phyloP scores from a whole-genome alignment of 108 stramenopile genomes.

The Epithemia pelagica region DNA sequence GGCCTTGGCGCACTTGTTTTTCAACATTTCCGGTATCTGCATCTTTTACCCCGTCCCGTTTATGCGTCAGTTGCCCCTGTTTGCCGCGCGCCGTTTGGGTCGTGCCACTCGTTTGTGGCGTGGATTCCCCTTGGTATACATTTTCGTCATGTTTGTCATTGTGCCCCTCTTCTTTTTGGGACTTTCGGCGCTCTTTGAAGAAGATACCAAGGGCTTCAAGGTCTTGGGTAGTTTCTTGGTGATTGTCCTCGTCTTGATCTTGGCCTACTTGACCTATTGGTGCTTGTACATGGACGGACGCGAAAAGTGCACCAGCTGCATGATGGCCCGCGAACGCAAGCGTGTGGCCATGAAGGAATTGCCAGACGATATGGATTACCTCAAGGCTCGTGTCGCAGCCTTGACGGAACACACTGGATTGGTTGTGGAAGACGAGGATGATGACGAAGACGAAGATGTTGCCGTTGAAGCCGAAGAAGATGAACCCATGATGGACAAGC shows the following conservation, averaged over 20 bases:
- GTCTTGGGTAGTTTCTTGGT: constrained; percentile 55
- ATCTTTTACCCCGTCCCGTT: constrained; percentile 82
- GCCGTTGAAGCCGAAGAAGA: not conserved
- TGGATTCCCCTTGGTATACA: constrained; percentile 61
- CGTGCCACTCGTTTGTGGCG: constrained; percentile 46
- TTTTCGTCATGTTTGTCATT: constrained; percentile 58
- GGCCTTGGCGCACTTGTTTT: constrained; percentile 73
- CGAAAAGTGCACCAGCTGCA: constrained; percentile 14
- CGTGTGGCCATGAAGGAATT: constrained; percentile 19
- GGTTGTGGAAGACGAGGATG: constrained; percentile 16
- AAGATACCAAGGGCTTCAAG: constrained; percentile 51
- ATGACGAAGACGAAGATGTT: constrained; percentile 2
- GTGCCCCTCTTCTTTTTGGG: constrained; percentile 58
- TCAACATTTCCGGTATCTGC: constrained; percentile 74
- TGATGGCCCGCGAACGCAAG: constrained; percentile 29
- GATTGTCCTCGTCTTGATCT: constrained; percentile 26
- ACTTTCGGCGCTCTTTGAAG: constrained; percentile 40
- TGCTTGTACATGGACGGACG: constrained; percentile 41
- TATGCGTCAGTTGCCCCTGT: constrained; percentile 63
- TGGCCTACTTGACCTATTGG: constrained; percentile 33
- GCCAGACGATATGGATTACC: constrained; percentile 41
- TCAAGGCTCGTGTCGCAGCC: constrained; percentile 34
- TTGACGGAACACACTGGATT: constrained; percentile 45
- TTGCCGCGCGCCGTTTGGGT: constrained; percentile 56
- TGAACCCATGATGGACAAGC: not conserved